A percentile compares a stretch with the other conserved stretches of the same genome.
Evolutionary conservation across 768 basidiomycete species (phyloP).

Genomic region (Mycena latifolia): DNA sequence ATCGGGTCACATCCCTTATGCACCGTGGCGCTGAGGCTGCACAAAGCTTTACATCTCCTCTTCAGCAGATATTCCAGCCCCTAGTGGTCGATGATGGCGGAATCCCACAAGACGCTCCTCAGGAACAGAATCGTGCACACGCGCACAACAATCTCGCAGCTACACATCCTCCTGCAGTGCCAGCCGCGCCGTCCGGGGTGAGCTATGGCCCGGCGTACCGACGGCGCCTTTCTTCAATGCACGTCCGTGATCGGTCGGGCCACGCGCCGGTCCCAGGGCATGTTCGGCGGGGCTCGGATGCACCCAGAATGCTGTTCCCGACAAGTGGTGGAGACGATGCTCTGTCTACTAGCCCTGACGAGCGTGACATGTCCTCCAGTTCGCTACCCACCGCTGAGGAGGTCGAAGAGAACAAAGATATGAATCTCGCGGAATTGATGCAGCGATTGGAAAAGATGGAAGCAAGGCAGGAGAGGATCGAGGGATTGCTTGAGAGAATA

Average conservation of each 20-base stretch:
- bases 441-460: slow-evolving; percentile 53
- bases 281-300: slow-evolving; percentile 32
- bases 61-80: slow-evolving; percentile 83
- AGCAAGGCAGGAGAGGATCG: slow-evolving; percentile 60
- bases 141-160: slow-evolving; percentile 13
- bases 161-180: slow-evolving; percentile 8
- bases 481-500: slow-evolving; percentile 55
- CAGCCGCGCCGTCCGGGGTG: slow-evolving; percentile 41
- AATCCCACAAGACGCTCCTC: slow-evolving; percentile 45
- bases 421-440: slow-evolving; percentile 21
- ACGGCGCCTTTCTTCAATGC: slow-evolving; percentile 55
- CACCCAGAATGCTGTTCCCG: slow-evolving; percentile 42
- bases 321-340: slow-evolving; percentile 31
- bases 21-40: slow-evolving; percentile 50
- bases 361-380: slow-evolving; percentile 27
- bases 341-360: slow-evolving; percentile 35
- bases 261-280: slow-evolving; percentile 31
- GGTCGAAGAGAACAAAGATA: slow-evolving; percentile 40
- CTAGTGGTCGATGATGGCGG: slow-evolving; percentile 65
- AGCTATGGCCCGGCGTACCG: slow-evolving; percentile 61
- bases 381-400: slow-evolving; percentile 41
- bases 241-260: slow-evolving; percentile 29
- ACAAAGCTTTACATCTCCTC: slow-evolving; percentile 67
- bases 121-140: not conserved
- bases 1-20: slow-evolving; percentile 59